Evolutionary conservation across 306 rosid genomes (phyloP), one percentile per base, ranked within the genome.

Genomic region (Acacia acuminata): DNA sequence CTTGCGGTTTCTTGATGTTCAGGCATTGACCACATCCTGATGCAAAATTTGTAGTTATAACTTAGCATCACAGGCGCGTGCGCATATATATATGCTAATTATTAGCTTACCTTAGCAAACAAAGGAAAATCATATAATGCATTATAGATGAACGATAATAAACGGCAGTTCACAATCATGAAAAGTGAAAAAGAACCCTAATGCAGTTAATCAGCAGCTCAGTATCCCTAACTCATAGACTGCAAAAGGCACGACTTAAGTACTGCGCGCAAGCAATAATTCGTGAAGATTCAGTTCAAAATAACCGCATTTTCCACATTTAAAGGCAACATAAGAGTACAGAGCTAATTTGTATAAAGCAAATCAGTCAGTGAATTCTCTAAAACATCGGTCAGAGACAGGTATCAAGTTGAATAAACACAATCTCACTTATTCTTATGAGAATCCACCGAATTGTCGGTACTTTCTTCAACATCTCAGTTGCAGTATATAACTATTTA

Each of bases 1-100:
- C 86, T 84, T 79, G 89, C 73, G 76, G 84, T 77, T 71, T 84
- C 89, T 77, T 74, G 83, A 84, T 82, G 82, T 81, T 87, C 92
- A 63, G 93, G 89, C 81, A 88, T 61, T 50, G 77, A 86, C 94
- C 90, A 89, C 87, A 93, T 88, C 94, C 98, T 95, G 97, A 79
- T 50, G 68, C 74, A 83, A 72, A 74, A 61, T 24, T 73, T 27
- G 64, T 61, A 68, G 75, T 80, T 74, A 83, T 75, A 78, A 42
- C 48, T 42, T 11, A n/a, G 71, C 71, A 82, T 72, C 80, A 56
- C 5, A n/a, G 8, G 2, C n/a, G 10, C 11, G 45, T 14, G 4
- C 15, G 3, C 0, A 16, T 72, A 43, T 34, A 73, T 63, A 56
- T 73, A 36, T 61, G 32, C 75, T 73, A 61, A 79, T 22, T 10